Evolutionary conservation across 2,329 filamentous ascomycete species (phyloP), one percentile per base, ranked within the genome.

Genomic region (Elsinoe necatrix): DNA sequence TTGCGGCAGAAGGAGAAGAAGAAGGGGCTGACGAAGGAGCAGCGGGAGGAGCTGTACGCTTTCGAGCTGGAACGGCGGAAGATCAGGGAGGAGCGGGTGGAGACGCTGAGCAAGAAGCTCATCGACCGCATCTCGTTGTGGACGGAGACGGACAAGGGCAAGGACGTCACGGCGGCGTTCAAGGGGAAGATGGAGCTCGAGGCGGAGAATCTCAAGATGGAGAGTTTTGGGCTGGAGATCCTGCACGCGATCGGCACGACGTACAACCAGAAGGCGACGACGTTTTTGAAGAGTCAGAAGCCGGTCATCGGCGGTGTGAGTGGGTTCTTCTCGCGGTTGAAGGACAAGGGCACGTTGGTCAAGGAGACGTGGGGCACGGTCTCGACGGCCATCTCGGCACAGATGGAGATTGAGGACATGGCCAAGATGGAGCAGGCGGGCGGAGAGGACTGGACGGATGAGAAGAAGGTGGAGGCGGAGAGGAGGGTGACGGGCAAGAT

Each of bases 281-380:
- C 85, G 1, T 85, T 96, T 67, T 79, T 98, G 62, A 95, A 95
- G 71, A 92, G 86, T 51, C 93, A 98, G 70, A 97, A 97, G 73
- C 95, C 95, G 75, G 84, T 98, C 43, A 70, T 71, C 34, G 68
- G 68, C 58, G 93, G 93, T 57, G 93, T 98, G 61, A 87, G 87
- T 48, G 93, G 93, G 55, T 97, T 98, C 79, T 95, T 96, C 73
- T 89, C 84, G 58, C 82, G 90, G 56, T 80, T 98, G 65, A 95
- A 93, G 75, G 93, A 98, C 72, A 97, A 97, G 82, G 92, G 92
- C 60, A 93, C 86, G 1, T 80, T 97, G 60, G 90, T 95, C 66
- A 97, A 97, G 78, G 93, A 98, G 68, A 97, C 93, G 1, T 98
- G 93, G 93, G 92, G 88, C 68, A 98, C 93, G 27, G 96, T 98